Base-by-base conservation (phyloP, 352 stramenopile genomes). In the Aphanomyces euteiches region DNA sequence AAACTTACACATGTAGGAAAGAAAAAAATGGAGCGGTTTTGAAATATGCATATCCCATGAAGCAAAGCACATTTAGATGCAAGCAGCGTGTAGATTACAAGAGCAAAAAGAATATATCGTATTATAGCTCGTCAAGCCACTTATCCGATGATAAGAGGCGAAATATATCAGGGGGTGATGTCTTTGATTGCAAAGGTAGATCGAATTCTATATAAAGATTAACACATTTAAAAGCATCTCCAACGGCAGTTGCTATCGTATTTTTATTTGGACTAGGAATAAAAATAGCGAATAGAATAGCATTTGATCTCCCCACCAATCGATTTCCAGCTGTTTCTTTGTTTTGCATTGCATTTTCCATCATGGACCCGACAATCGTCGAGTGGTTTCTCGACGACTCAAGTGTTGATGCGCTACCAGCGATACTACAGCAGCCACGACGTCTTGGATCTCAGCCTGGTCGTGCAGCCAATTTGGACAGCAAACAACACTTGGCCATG, bases 271-370 rank as follows among this genome's bases (percentile, higher is more conserved):
- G n/a, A 19, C 45, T n/a, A 15, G 45, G n/a, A 53, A 53, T 53
- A 53, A 53, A 53, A 53, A 53, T 53, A 53, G 45, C 45, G n/a
- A 53, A 53, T 53, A 19, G 45, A 15, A n/a, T 53, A 53, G n/a
- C 13, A 53, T 2, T 53, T 2, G n/a, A n/a, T 19, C 45, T n/a
- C 45, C 45, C 45, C 45, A 53, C 45, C 45, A 53, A 53, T 53
- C 45, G n/a, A 19, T 53, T 53, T 53, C 45, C 2, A 53, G 13
- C n/a, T 19, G 13, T 15, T 53, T 19, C 13, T 53, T 53, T 2
- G n/a, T 53, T 53, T 53, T 28, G 2, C 28, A 28, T 28, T 28
- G 28, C 28, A 28, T 28, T 28, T 28, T 28, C 28, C 28, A 28
- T 28, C 0, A 0, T 28, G 28, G 28, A 28, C 2, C 28, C 28